Percentiles rank a stretch among this genome's conserved stretches.
These are phyloP conservation scores for Moniliophthora roreri DNA, from an alignment of 1,284 basidiomycete species.

Conservation along the genomic window DNA sequence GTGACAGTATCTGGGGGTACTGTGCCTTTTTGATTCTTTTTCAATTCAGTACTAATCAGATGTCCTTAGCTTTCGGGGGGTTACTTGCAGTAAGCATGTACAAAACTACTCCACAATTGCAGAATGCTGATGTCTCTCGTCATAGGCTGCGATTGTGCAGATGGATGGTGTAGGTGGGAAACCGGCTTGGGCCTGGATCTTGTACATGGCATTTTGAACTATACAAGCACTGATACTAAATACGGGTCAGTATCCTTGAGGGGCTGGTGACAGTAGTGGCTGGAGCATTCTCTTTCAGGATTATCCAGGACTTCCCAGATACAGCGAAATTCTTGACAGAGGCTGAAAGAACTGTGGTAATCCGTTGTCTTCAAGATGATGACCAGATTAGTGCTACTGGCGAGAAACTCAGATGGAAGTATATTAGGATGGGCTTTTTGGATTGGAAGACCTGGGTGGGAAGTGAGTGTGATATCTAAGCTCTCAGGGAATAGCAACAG, in stretches of 20 bases:
- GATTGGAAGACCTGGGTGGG: conserved; percentile 79
- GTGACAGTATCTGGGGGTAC: conserved; percentile 73
- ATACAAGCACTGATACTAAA: background rate
- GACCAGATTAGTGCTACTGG: conserved; percentile 74
- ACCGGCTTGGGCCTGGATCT: conserved; percentile 71
- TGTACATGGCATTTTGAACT: conserved; percentile 35
- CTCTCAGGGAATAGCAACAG: no score
- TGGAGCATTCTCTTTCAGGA: conserved; percentile 68
- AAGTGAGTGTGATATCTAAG: no score
- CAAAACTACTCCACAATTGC: background rate
- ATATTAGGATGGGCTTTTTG: conserved; percentile 57
- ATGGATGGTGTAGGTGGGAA: conserved; percentile 69
- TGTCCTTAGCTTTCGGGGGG: conserved; percentile 70
- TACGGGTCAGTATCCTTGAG: conserved; percentile 43
- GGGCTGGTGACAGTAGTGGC: conserved; percentile 67
- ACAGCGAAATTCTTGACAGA: conserved; percentile 75
- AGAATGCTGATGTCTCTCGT: background rate
- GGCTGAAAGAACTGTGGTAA: conserved; percentile 65
- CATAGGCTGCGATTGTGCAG: conserved; percentile 63
- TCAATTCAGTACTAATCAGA: no score
- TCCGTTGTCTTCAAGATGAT: conserved; percentile 67
- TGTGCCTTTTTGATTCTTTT: no score
- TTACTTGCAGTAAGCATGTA: conserved; percentile 56
- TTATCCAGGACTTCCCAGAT: conserved; percentile 82
- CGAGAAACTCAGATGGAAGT: conserved; percentile 60